Evolutionary conservation across 2,329 filamentous ascomycete species (phyloP), one percentile per base, ranked within the genome.

Genomic region (Gyromitra esculenta): DNA sequence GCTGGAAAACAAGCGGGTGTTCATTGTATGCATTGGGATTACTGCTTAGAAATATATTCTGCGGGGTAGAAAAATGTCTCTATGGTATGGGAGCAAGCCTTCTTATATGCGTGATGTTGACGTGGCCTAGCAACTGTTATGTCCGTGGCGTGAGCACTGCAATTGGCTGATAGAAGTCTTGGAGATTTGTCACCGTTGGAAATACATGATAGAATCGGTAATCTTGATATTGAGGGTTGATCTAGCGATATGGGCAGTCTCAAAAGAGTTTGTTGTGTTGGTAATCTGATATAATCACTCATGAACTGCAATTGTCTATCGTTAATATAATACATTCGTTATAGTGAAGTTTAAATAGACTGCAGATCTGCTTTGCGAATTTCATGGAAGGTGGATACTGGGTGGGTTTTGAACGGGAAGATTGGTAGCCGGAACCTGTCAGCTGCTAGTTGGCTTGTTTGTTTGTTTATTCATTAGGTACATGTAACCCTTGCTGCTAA

Each of bases 1-100:
- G 9, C 35, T 37, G 1, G 45, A 74, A 31, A 74, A 45, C 9
- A 69, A 56, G 15, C 18, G 56, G 5, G 57, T 41, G 48, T 21
- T 68, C 5, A 56, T 39, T 35, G 35, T 48, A 2, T 21, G n/a
- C 57, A 59, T 70, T 50, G 15, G 5, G 21, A 21, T 45, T 18
- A 18, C 21, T 4, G 15, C 18, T 11, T 8, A 25, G 15, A 15
- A 21, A 50, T 25, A 1, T 9, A 21, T 35, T 9, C 41, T 66
- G 48, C 18, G 8, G 39, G 4, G 8, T 41, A 50, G 48, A 31
- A 3, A 11, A 57, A 1, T 3, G 13, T 37, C 18, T 13, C 18
- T 54, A 2, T 13, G 18, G 18, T 31, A 50, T n/a, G 45, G n/a
- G 2, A 37, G n/a, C 31, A 5, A 64, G 18, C 45, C 31, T 54